Evolutionary conservation across 2,329 filamentous ascomycete genomes (phyloP).

Genomic region (Acephala macrosclerotiorum): DNA sequence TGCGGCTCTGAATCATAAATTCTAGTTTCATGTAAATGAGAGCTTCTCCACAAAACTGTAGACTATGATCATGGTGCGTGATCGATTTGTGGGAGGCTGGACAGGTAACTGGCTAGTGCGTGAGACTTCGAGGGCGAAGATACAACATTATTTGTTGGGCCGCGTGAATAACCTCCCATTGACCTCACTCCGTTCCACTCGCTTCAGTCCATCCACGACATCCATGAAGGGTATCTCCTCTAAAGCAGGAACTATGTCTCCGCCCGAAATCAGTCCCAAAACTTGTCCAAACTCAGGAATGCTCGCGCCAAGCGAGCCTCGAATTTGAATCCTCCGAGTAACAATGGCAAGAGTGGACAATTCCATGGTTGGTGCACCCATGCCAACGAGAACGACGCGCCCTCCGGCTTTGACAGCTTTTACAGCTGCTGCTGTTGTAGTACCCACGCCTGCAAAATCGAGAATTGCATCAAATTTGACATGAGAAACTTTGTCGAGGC

Average conservation of each 20-base stretch:
- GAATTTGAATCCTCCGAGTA: conserved; percentile 8
- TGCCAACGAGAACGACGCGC: conserved; percentile 22
- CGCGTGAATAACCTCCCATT: conserved; percentile 25
- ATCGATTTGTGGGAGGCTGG: no score
- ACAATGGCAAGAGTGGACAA: conserved; percentile 18
- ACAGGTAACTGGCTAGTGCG: no score
- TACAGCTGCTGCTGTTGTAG: conserved; percentile 18
- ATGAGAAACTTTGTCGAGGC: conserved; percentile 13
- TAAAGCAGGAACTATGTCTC: conserved; percentile 17
- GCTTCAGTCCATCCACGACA: conserved; percentile 19
- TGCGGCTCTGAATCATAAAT: no score
- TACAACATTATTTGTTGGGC: conserved; percentile 21
- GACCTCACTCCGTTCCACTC: conserved; percentile 18
- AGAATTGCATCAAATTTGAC: conserved; percentile 22
- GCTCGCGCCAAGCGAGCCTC: conserved; percentile 18
- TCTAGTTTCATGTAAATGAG: no score
- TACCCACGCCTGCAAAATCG: conserved; percentile 24
- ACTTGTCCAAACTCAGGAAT: conserved; percentile 19
- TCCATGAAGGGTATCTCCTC: conserved; percentile 24
- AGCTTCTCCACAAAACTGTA: no score
- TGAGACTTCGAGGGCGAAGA: no score
- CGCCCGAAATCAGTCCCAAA: conserved; percentile 18
- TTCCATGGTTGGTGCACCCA: conserved; percentile 12
- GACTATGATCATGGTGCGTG: no score
- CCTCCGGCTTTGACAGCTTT: conserved; percentile 19